A percentile compares a stretch with the other conserved stretches of the same genome.
These are phyloP conservation scores for Mycena metata DNA, from an alignment of 768 basidiomycete species.

Conservation along the genomic window DNA sequence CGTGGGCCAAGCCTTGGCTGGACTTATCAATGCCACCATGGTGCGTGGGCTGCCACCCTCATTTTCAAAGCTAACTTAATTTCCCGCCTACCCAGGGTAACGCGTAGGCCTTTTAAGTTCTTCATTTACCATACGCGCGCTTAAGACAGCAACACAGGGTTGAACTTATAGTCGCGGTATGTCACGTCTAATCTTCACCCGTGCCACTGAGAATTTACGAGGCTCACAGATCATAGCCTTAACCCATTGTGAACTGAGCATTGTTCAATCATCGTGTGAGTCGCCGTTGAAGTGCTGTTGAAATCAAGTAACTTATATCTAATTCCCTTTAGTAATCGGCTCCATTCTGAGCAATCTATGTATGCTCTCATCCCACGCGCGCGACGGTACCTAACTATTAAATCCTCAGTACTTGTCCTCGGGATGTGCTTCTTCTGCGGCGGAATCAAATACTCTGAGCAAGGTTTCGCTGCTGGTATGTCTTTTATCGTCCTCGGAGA, in stretches of 20 bases:
- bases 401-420: constrained; percentile 63
- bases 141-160: constrained; percentile 32
- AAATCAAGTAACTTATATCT: not conserved
- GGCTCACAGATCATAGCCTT: constrained; percentile 36
- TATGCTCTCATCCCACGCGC: constrained; percentile 43
- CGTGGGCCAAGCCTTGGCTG: constrained; percentile 72
- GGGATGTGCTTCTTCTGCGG: constrained; percentile 80
- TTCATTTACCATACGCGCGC: not conserved
- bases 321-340: constrained; percentile 62
- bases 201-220: not conserved
- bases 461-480: constrained; percentile 66
- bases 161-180: constrained; percentile 69
- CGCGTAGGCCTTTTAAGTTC: constrained; percentile 20
- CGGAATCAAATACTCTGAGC: constrained; percentile 67
- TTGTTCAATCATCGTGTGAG: constrained; percentile 74
- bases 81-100: constrained; percentile 36
- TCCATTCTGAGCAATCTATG: constrained; percentile 73
- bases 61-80: not conserved
- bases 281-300: constrained; percentile 28
- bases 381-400: constrained; percentile 4
- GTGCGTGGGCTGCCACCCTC: constrained; percentile 43
- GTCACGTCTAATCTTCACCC: constrained; percentile 32
- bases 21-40: constrained; percentile 73
- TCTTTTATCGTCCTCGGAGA: constrained; percentile 25
- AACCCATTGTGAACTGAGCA: constrained; percentile 55